Evolutionary conservation across 228 moss, liverwort and hornwort species (phyloP).

Genomic region (Sphagnum fallax): DNA sequence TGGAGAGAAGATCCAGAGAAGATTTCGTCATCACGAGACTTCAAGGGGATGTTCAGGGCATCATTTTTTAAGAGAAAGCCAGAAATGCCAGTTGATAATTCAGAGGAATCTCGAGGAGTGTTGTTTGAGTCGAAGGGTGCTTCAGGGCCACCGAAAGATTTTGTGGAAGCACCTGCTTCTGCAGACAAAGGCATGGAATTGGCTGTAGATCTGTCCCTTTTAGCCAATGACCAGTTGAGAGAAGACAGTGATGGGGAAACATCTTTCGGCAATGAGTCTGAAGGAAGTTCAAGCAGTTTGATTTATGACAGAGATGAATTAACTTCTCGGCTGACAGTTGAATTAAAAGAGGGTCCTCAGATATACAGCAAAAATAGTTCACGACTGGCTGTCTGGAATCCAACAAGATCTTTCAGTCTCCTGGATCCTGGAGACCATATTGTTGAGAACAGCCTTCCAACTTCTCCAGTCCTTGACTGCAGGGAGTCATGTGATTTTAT

Average conservation of each 20-base stretch:
- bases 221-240: conserved; percentile 6
- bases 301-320: conserved; percentile 26
- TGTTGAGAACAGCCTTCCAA: conserved; percentile 3
- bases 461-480: conserved; percentile 4
- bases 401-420: conserved; percentile 7
- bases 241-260: conserved; percentile 15
- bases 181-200: conserved; percentile 10
- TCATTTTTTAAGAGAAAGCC: conserved; percentile 20
- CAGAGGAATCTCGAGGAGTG: conserved; percentile 20
- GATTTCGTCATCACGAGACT: conserved; percentile 14
- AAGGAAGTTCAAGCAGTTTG: conserved; percentile 21
- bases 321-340: conserved; percentile 27
- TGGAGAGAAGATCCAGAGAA: conserved; percentile 22
- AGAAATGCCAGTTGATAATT: conserved; percentile 5
- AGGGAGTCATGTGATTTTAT: conserved; percentile 2
- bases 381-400: conserved; percentile 1
- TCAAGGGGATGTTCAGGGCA: conserved; percentile 29
- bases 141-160: conserved; percentile 8
- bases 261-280: conserved; percentile 11
- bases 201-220: conserved; percentile 11
- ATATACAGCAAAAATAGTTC: conserved; percentile 17
- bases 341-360: conserved; percentile 37
- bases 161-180: conserved; percentile 6
- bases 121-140: conserved; percentile 21
- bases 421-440: conserved; percentile 3